Percentiles rank a stretch among this genome's conserved stretches.
Conservation (phyloP, 2,329 filamentous ascomycete species). For the Phyllosticta ampelicida region DNA sequence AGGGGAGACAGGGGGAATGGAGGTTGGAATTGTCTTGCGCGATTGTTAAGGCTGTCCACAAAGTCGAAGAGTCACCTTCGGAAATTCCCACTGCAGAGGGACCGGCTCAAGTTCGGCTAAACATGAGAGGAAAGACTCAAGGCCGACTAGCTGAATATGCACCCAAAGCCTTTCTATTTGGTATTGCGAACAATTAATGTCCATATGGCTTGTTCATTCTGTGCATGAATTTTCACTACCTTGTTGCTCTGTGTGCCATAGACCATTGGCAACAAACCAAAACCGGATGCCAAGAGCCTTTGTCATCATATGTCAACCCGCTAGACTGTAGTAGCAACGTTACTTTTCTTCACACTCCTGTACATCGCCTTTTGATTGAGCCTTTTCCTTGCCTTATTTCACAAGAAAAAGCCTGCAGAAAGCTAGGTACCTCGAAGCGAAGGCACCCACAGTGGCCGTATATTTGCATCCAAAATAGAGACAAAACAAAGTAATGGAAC, state of each 20-base stretch:
- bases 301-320: too few relatives aligned
- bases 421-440: background rate
- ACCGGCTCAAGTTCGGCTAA: background rate
- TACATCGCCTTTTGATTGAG: background rate
- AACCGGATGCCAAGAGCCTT: too few relatives aligned
- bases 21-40: background rate
- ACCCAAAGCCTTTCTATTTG: too few relatives aligned
- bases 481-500: background rate
- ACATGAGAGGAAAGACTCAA: too few relatives aligned
- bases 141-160: too few relatives aligned
- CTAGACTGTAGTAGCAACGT: too few relatives aligned
- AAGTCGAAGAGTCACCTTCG: slow-evolving; percentile 7
- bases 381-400: background rate
- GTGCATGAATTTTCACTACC: too few relatives aligned
- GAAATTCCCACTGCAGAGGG: slow-evolving; percentile 1
- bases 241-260: too few relatives aligned
- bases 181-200: too few relatives aligned
- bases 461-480: background rate
- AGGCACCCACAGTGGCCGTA: background rate
- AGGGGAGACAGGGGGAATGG: slow-evolving; percentile 1
- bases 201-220: too few relatives aligned
- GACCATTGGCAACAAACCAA: too few relatives aligned
- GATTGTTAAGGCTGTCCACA: background rate
- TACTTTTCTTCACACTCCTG: background rate
- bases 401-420: background rate